Conservation (phyloP, 1,284 basidiomycete genomes). For the Microbotryum silenes-acaulis region DNA sequence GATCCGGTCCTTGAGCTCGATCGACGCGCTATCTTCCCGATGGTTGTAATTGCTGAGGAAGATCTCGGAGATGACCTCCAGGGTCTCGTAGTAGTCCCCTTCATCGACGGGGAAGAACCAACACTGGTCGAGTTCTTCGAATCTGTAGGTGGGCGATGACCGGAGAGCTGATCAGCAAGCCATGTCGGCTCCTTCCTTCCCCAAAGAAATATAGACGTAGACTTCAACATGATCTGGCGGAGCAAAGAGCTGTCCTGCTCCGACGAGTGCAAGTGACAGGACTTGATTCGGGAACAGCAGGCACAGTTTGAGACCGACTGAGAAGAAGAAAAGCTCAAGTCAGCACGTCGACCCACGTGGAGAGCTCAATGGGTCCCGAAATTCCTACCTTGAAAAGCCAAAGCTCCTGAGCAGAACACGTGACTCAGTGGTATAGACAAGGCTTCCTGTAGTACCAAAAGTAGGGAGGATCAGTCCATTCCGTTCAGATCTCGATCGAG, state of each 20-base stretch:
- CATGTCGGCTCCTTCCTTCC: background rate
- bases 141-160: background rate
- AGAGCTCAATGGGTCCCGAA: too few species aligned
- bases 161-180: background rate
- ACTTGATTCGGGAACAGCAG: constrained; percentile 22
- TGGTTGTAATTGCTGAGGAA: background rate
- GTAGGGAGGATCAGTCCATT: background rate
- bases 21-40: background rate
- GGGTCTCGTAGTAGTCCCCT: constrained; percentile 9
- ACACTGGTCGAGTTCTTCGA: background rate
- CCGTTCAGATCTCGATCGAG: background rate
- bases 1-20: background rate
- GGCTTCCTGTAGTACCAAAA: background rate
- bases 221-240: background rate
- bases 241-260: constrained; percentile 13
- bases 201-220: background rate
- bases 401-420: constrained; percentile 11
- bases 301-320: constrained; percentile 17
- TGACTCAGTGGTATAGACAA: constrained; percentile 16
- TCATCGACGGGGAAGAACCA: constrained; percentile 2
- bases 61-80: constrained; percentile 7
- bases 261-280: constrained; percentile 18
- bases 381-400: constrained; percentile 9
- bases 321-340: too few species aligned
- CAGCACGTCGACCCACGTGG: background rate